These are phyloP conservation scores for Mortierella sp. DNA, from an alignment of 371 early-diverging fungal species.

Conservation along the genomic window DNA sequence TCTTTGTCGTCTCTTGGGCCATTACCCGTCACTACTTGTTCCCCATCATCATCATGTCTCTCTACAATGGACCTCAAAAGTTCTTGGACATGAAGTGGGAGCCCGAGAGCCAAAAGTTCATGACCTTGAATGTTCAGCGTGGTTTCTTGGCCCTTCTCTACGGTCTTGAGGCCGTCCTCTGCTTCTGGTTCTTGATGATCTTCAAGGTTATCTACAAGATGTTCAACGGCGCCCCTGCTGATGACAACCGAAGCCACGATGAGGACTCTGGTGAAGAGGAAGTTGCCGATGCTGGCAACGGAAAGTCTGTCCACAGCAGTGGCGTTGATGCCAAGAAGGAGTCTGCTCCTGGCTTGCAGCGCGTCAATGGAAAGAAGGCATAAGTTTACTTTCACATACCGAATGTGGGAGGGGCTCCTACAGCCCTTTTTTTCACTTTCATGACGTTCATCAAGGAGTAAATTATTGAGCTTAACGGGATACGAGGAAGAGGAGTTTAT, in stretches of 20 bases:
- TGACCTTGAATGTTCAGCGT: slow-evolving; percentile 65
- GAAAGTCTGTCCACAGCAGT: slow-evolving; percentile 31
- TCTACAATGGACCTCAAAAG: slow-evolving; percentile 62
- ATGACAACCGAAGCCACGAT: slow-evolving; percentile 78
- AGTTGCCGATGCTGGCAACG: slow-evolving; percentile 1
- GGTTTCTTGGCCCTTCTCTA: slow-evolving; percentile 72
- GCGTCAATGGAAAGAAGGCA: slow-evolving; percentile 24
- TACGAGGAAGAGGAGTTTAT: background rate
- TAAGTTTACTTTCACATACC: background rate
- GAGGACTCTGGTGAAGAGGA: slow-evolving; percentile 59
- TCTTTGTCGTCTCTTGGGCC: slow-evolving; percentile 86
- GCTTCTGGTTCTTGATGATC: slow-evolving; percentile 88
- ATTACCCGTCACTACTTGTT: slow-evolving; percentile 81
- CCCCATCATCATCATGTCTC: slow-evolving; percentile 68
- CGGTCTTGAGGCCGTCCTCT: slow-evolving; percentile 74
- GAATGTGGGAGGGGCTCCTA: no score
- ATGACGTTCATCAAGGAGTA: background rate
- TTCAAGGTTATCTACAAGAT: slow-evolving; percentile 76
- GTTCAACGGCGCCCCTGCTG: slow-evolving; percentile 70
- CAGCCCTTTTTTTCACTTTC: no score
- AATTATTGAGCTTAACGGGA: background rate
- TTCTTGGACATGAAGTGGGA: slow-evolving; percentile 75
- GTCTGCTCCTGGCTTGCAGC: background rate
- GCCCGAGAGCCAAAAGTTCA: slow-evolving; percentile 71
- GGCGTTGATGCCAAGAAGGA: slow-evolving; percentile 4